These are phyloP conservation scores for Clavispora carvajalis DNA, from an alignment of 805 yeast genomes.

Conservation along the genomic window DNA sequence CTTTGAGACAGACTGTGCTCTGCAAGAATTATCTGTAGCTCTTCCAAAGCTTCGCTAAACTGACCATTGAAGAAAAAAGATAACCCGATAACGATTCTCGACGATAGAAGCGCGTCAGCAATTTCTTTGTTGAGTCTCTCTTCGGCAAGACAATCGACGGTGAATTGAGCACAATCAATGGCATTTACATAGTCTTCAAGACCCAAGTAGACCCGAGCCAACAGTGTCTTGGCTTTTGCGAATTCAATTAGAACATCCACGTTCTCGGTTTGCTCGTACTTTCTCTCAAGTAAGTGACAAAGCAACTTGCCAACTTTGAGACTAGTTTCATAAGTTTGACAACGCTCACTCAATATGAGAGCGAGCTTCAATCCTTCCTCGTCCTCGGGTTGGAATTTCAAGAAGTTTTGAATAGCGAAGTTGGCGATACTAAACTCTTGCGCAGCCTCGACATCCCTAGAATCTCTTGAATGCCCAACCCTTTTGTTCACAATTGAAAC, in stretches of 20 bases:
- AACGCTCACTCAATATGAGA: slow-evolving; percentile 59
- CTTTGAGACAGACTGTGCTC: slow-evolving; percentile 53
- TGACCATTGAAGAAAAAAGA: slow-evolving; percentile 58
- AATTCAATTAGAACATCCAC: slow-evolving; percentile 43
- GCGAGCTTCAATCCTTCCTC: slow-evolving; percentile 52
- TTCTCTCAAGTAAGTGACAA: slow-evolving; percentile 44
- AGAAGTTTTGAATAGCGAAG: slow-evolving; percentile 58
- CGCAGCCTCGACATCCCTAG: slow-evolving; percentile 51
- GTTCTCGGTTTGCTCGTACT: slow-evolving; percentile 53
- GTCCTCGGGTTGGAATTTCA: slow-evolving; percentile 59
- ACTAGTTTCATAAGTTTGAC: slow-evolving; percentile 57
- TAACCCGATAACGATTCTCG: slow-evolving; percentile 68
- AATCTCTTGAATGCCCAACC: slow-evolving; percentile 38
- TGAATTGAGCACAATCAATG: slow-evolving; percentile 53
- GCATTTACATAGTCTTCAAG: slow-evolving; percentile 50
- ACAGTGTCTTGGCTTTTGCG: slow-evolving; percentile 59
- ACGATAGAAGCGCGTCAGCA: slow-evolving; percentile 43
- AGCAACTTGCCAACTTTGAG: slow-evolving; percentile 41
- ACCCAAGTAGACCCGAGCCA: slow-evolving; percentile 70
- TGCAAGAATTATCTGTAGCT: slow-evolving; percentile 57
- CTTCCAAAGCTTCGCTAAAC: slow-evolving; percentile 60
- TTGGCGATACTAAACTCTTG: slow-evolving; percentile 67
- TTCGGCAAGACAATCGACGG: slow-evolving; percentile 44
- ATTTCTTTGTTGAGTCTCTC: slow-evolving; percentile 22
- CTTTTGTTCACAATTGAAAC: slow-evolving; percentile 46